Base-by-base conservation (phyloP, 805 yeast genomes). In the Kluyveromyces starmeri region DNA sequence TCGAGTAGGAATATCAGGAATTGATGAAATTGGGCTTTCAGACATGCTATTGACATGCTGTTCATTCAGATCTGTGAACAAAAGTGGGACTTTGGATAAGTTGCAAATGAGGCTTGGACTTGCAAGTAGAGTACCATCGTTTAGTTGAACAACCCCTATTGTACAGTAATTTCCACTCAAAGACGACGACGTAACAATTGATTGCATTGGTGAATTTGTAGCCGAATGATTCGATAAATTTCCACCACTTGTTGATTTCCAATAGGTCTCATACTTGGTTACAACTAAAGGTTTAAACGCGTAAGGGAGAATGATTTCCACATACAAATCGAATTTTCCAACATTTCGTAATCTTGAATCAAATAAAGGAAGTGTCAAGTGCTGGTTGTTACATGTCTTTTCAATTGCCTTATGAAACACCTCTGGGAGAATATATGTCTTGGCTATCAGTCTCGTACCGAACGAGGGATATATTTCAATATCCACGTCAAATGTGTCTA, bases 381-480 rank as follows among this genome's bases (percentile, higher is more conserved):
- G 46, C 14, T 55, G 60, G 31, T 49, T 52, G 39, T 58, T 53
- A 23, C 50, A 53, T 28, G 61, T 44, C 30, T 62, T 62, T 18
- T 61, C 64, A 24, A 62, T 54, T 33, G 67, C 67, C 12, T 53
- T 46, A 24, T 45, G 39, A 20, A 55, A 65, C 41, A 79, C 67
- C 0, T 86, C 68, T 3, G 61, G 41, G 35, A 86, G 65, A 2
- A 92, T 84, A 0, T 94, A 76, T 0, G 96, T 72, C 50, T 88
- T 89, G 3, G 96, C 96, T 34, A 89, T 78, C 36, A 89, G 63
- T 42, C 95, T 72, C 0, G 97, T 86, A 16, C 98, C 98, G 61
- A 85, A 92, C 6, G 89, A 83, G 1, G 98, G 96, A 57, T 80
- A 88, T 9, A 92, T 71, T 55, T 92, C 97, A 51, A 88, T 81